Percentiles rank a stretch among this genome's conserved stretches.
These are phyloP conservation scores for Steccherinum ochraceum DNA, from an alignment of 768 basidiomycete species.

Conservation along the genomic window DNA sequence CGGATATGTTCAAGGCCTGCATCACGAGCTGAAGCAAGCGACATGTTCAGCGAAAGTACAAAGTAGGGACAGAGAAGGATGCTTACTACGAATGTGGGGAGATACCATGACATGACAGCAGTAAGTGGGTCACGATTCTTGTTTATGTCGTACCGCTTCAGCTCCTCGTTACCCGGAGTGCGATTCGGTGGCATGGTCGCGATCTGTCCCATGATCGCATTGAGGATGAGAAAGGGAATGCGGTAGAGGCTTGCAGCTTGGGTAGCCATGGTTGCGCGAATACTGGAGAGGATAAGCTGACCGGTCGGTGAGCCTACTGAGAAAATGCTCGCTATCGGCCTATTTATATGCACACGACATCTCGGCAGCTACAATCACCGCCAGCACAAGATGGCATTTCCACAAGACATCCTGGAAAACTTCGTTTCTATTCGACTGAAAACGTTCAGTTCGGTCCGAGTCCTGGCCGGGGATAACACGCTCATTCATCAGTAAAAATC, in stretches of 20 bases:
- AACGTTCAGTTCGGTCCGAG: too few species aligned
- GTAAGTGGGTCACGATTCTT: background rate
- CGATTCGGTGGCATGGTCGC: background rate
- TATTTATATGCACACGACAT: background rate
- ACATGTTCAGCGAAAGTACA: background rate
- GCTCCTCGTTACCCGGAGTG: background rate
- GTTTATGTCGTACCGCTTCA: background rate
- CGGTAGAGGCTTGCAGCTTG: background rate
- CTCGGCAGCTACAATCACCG: background rate
- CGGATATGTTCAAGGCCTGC: background rate
- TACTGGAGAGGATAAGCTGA: background rate
- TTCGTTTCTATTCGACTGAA: background rate
- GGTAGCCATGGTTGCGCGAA: too few species aligned
- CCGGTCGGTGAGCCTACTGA: background rate
- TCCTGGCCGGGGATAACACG: too few species aligned
- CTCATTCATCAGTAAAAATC: too few species aligned
- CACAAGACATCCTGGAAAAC: background rate
- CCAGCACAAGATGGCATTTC: background rate
- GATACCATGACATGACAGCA: background rate
- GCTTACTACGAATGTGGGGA: background rate
- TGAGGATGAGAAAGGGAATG: background rate
- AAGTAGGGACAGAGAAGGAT: background rate
- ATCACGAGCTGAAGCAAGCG: background rate
- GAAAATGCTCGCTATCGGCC: background rate
- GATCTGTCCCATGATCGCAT: background rate